Evolutionary conservation across 805 yeast species (phyloP).

Genomic region (Pichia scutulata): DNA sequence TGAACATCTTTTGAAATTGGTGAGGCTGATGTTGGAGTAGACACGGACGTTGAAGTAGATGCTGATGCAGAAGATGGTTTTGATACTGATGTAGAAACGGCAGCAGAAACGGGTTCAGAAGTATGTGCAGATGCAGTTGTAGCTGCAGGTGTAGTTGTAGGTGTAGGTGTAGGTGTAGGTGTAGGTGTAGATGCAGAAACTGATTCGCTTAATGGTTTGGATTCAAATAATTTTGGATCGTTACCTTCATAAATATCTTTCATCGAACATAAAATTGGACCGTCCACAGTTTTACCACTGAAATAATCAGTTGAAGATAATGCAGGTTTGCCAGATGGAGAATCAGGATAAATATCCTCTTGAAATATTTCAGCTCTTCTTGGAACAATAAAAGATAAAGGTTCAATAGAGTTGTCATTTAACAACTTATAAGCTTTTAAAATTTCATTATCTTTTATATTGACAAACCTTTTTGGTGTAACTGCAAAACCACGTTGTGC

Average conservation of each 20-base stretch:
- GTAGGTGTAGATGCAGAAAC: not conserved
- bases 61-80: constrained; percentile 13
- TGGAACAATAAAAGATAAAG: constrained; percentile 88
- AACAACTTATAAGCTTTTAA: constrained; percentile 80
- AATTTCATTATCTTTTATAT: constrained; percentile 77
- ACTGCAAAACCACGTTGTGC: constrained; percentile 96
- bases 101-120: not conserved
- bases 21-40: constrained; percentile 19
- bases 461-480: constrained; percentile 76
- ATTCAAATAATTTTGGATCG: constrained; percentile 41
- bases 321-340: constrained; percentile 76
- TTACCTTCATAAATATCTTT: constrained; percentile 73
- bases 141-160: not conserved
- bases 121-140: not conserved
- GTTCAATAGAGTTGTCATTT: constrained; percentile 78
- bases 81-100: constrained; percentile 2
- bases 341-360: constrained; percentile 86
- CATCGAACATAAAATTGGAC: constrained; percentile 75
- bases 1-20: constrained; percentile 36
- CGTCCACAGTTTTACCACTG: constrained; percentile 68
- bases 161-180: not conserved
- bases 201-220: constrained; percentile 23
- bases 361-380: constrained; percentile 91
- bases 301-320: constrained; percentile 73
- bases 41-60: constrained; percentile 15